A percentile compares a stretch with the other conserved stretches of the same genome.
These are phyloP conservation scores for Pseudogymnoascus sp. DNA, from an alignment of 2,329 filamentous ascomycete genomes.

Conservation along the genomic window DNA sequence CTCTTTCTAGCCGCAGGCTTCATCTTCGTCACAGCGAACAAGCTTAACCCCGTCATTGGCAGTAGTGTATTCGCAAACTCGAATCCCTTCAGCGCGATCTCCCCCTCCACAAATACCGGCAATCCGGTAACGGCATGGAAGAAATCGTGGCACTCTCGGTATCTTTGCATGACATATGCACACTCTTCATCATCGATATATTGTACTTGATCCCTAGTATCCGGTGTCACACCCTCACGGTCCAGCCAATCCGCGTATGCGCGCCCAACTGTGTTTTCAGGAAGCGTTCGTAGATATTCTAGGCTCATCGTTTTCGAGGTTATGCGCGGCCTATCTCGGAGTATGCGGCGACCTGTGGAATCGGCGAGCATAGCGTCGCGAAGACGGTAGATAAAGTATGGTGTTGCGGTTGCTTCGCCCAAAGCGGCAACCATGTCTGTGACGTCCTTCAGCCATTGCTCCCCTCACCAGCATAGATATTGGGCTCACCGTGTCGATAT, in stretches of 20 bases:
- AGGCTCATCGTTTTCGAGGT: constrained; percentile 64
- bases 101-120: constrained; percentile 87
- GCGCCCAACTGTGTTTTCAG: constrained; percentile 67
- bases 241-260: constrained; percentile 90
- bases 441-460: constrained; percentile 11
- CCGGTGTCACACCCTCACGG: constrained; percentile 84
- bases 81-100: constrained; percentile 95
- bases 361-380: constrained; percentile 83
- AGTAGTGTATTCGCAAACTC: constrained; percentile 92
- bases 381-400: constrained; percentile 89
- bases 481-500: constrained; percentile 50
- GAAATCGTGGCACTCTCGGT: constrained; percentile 96
- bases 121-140: constrained; percentile 92
- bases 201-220: constrained; percentile 73
- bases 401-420: constrained; percentile 90
- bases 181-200: constrained; percentile 95
- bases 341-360: constrained; percentile 80
- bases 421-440: constrained; percentile 86
- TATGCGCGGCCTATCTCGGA: constrained; percentile 83
- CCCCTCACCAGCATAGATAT: neutral
- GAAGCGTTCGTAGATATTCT: constrained; percentile 62
- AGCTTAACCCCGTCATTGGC: constrained; percentile 87
- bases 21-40: constrained; percentile 62
- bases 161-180: constrained; percentile 97
- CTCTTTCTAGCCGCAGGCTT: constrained; percentile 57